Percentiles rank a stretch among this genome's conserved stretches.
These are phyloP conservation scores for Multifurca ochricompacta DNA, from an alignment of 768 basidiomycete species.

Conservation along the genomic window DNA sequence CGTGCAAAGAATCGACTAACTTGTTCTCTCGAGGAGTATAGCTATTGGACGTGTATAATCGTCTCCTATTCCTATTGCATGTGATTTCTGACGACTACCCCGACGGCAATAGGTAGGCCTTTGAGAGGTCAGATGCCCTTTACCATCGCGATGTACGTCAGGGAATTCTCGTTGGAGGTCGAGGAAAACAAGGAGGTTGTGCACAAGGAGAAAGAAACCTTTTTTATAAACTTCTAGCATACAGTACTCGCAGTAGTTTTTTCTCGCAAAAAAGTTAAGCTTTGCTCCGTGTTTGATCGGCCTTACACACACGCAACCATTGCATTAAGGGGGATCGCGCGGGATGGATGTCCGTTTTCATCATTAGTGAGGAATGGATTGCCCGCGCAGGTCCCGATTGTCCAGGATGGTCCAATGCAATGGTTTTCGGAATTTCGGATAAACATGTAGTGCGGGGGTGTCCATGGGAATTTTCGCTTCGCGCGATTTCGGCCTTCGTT, in stretches of 20 bases:
- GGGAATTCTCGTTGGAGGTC: neutral
- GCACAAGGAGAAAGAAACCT: neutral
- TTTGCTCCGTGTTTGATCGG: slow-evolving; percentile 7
- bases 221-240: slow-evolving; percentile 3
- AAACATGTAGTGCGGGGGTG: neutral
- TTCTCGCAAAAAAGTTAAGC: neutral
- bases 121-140: neutral
- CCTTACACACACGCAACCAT: neutral
- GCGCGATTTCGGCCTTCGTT: slow-evolving; percentile 9
- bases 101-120: neutral
- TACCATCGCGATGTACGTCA: neutral
- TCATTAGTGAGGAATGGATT: neutral
- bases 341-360: neutral
- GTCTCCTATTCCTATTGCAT: neutral
- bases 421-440: neutral
- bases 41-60: too few relatives aligned
- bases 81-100: neutral
- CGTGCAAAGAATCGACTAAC: neutral
- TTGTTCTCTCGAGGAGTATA: too few relatives aligned
- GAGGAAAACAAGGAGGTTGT: neutral
- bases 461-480: neutral
- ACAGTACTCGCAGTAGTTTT: neutral
- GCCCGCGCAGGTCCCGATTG: neutral
- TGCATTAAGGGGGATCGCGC: neutral
- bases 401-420: neutral